Percentiles rank a stretch among this genome's conserved stretches.
These are phyloP conservation scores for Nothopassalora personata DNA, from an alignment of 2,329 filamentous ascomycete species.

Conservation along the genomic window DNA sequence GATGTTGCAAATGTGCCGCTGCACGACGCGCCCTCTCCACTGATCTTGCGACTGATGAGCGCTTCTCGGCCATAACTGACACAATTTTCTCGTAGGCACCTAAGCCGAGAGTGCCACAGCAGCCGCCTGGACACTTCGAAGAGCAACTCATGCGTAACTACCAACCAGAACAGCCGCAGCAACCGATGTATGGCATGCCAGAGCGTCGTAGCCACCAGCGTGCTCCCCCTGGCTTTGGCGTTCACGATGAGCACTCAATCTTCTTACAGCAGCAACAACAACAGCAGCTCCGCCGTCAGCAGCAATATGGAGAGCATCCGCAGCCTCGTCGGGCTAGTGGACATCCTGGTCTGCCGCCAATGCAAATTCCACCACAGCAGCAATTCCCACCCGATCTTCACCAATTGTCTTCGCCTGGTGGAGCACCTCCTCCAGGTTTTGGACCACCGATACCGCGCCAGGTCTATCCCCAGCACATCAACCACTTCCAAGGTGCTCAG, in stretches of 20 bases:
- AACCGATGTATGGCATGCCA: conserved; percentile 14
- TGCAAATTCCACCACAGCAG: conserved; percentile 27
- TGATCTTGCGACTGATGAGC: too few species aligned
- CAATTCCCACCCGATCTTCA: conserved; percentile 21
- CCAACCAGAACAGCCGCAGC: conserved; percentile 20
- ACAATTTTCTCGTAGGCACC: conserved; percentile 19
- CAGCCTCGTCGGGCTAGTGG: background rate
- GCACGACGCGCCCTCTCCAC: too few species aligned
- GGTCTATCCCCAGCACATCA: conserved; percentile 26
- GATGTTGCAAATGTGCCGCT: too few species aligned
- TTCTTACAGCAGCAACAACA: conserved; percentile 30
- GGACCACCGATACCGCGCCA: conserved; percentile 28
- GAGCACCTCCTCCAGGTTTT: conserved; percentile 30
- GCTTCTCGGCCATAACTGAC: too few species aligned
- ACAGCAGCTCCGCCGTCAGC: conserved; percentile 23
- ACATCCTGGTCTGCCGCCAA: conserved; percentile 7
- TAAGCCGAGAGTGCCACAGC: conserved; percentile 33
- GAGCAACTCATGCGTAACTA: conserved; percentile 32
- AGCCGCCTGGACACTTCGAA: conserved; percentile 32
- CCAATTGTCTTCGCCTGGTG: conserved; percentile 14
- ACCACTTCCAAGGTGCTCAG: conserved; percentile 26
- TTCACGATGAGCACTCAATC: conserved; percentile 29
- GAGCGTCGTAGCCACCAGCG: conserved; percentile 26
- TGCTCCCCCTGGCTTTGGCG: conserved; percentile 31
- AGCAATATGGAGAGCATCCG: conserved; percentile 11